Percentiles rank a stretch among this genome's conserved stretches.
Conservation (phyloP, 2,329 filamentous ascomycete species). For the Colletotrichum orbiculare region DNA sequence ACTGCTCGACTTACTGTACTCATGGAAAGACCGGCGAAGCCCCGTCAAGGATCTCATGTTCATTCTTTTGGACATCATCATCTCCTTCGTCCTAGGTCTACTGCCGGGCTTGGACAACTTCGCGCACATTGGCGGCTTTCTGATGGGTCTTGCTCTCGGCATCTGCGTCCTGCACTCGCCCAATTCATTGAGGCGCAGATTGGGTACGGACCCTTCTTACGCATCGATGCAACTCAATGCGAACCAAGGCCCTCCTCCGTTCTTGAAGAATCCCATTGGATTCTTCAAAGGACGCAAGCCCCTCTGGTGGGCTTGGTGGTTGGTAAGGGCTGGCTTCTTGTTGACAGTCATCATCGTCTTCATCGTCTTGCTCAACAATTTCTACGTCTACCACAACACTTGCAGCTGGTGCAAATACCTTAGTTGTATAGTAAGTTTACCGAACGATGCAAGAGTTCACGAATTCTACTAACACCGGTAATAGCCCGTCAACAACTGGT, state of each 20-base stretch:
- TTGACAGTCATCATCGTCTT: conserved; percentile 87
- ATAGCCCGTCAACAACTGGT: conserved; percentile 76
- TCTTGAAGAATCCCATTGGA: conserved; percentile 72
- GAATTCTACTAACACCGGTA: conserved; percentile 39
- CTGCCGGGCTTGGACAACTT: conserved; percentile 97
- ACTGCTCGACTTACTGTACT: conserved; percentile 91
- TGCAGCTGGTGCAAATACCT: conserved; percentile 97
- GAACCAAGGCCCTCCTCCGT: conserved; percentile 61
- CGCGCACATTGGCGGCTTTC: conserved; percentile 93
- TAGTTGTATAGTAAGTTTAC: conserved; percentile 83
- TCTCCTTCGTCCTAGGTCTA: conserved; percentile 92
- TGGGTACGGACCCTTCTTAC: conserved; percentile 77
- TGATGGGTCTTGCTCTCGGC: conserved; percentile 90
- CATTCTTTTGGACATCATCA: conserved; percentile 84
- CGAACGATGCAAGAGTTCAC: too few relatives aligned
- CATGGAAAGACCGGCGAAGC: conserved; percentile 82
- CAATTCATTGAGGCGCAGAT: conserved; percentile 78
- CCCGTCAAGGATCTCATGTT: conserved; percentile 89
- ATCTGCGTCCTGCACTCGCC: conserved; percentile 91
- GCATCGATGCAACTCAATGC: conserved; percentile 69
- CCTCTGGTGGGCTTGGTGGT: conserved; percentile 98
- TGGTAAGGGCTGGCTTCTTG: conserved; percentile 81
- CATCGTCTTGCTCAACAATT: conserved; percentile 88
- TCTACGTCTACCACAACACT: conserved; percentile 80
- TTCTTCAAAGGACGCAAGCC: conserved; percentile 95